Evolutionary conservation across 2,329 filamentous ascomycete species (phyloP).

Genomic region (Colletotrichum sublineola): DNA sequence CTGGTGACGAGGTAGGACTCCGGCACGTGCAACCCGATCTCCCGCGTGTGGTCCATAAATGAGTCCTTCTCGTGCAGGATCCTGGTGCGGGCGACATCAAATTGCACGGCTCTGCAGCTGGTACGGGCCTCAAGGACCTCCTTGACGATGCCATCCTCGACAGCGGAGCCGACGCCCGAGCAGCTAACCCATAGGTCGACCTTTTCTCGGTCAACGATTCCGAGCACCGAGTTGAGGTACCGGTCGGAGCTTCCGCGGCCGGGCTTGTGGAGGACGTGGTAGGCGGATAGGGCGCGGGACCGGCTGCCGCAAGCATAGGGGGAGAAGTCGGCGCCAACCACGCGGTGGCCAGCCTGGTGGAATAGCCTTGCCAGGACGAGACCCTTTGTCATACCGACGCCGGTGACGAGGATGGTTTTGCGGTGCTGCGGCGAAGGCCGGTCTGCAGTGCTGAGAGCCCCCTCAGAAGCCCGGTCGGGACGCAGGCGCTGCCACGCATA

Average conservation of each 20-base stretch:
- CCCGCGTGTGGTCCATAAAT: constrained; percentile 71
- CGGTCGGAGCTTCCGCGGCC: constrained; percentile 49
- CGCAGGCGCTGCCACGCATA: constrained; percentile 30
- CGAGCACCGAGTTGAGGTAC: constrained; percentile 70
- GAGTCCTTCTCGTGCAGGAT: constrained; percentile 74
- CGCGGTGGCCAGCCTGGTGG: constrained; percentile 73
- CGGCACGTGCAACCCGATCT: constrained; percentile 67
- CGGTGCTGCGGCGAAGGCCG: neutral
- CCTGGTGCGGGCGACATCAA: constrained; percentile 67
- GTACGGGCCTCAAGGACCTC: constrained; percentile 71
- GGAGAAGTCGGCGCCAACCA: constrained; percentile 78
- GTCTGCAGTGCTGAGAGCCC: neutral
- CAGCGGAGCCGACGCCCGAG: constrained; percentile 74
- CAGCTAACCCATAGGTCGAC: constrained; percentile 82
- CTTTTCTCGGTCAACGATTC: constrained; percentile 70
- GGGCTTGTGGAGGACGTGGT: constrained; percentile 61
- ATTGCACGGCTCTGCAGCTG: constrained; percentile 73
- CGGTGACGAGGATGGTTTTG: constrained; percentile 74
- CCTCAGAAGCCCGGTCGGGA: neutral
- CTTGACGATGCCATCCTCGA: constrained; percentile 76
- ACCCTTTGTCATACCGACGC: constrained; percentile 80
- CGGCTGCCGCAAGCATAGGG: constrained; percentile 66
- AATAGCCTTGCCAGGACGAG: constrained; percentile 75
- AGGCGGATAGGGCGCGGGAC: constrained; percentile 68
- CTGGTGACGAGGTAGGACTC: constrained; percentile 67